Evolutionary conservation across 2,329 filamentous ascomycete species (phyloP), one percentile per base, ranked within the genome.

Genomic region (Apiospora marii): DNA sequence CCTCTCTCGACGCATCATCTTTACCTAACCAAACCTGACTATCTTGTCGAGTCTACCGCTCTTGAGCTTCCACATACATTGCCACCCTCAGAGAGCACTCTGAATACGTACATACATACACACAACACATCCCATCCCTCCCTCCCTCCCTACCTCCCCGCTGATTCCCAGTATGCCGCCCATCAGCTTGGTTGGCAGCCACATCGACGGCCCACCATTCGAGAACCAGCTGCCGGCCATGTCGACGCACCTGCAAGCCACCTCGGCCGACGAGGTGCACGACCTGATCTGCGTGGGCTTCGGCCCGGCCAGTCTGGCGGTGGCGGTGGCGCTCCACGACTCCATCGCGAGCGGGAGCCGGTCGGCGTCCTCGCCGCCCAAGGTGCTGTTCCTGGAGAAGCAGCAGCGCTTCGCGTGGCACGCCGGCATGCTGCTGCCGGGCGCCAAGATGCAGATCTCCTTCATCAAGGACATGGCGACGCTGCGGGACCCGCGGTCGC

Each of bases 391-490:
- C 83, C 84, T 98, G 34, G 96, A 98, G 85, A 93, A 93, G 82
- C 96, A 98, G 83, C 80, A 86, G 44, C 85, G 88, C 68, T 98
- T 98, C 80, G 91, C 93, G 73, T 98, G 96, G 96, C 96, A 98
- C 82, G 92, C 94, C 0, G 96, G 96, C 73, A 98, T 98, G 96
- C 90, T 98, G 73, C 89, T 98, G 3, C 94, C 95, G 0, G 95
- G 95, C 6, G 94, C 95, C 70, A 95, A 93, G 84, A 98, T 98
- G 96, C 96, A 98, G 81, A 98, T 98, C 77, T 97, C 94, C 13
- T 98, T 98, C 85, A 89, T 98, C 85, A 98, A 98, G 85, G 96
- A 98, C 81, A 90, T 98, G 82, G 96, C 96, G 4, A 96, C 94
- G 4, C 87, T 98, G 76, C 90, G 96, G 72, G 92, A 98, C 81